Evolutionary conservation across 2,329 filamentous ascomycete genomes (phyloP), one percentile per base, ranked within the genome.

Genomic region (Ophiostoma himal-ulmi): DNA sequence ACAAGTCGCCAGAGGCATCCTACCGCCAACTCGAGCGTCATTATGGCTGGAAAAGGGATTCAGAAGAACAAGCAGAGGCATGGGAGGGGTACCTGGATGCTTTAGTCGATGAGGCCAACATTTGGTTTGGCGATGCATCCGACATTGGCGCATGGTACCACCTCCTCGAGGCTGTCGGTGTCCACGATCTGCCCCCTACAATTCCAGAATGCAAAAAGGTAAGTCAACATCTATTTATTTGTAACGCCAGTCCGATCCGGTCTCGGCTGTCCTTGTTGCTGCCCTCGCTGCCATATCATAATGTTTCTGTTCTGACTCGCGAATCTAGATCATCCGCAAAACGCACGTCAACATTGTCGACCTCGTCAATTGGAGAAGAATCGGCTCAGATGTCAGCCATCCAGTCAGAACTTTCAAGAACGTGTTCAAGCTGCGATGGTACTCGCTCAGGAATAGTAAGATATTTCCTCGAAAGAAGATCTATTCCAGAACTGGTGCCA

Each of bases 281-380:
- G 34, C 14, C 34, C 6, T 65, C 17, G 7, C 13, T 13, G 6
- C 39, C 34, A 1, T 39, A n/a, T 57, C 7, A n/a, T 48, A 48
- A 1, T 5, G 4, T 60, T 26, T 26, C 5, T 22, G 34, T 37
- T 36, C 30, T 64, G 14, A 37, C 20, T 65, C 62, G 26, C n/a
- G 11, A 11, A 30, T 34, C 6, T 8, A 65, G 62, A 65, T 65
- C 13, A 1, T 72, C 13, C 48, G 67, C 1, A 37, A 13, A 1
- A 70, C 41, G 0, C 70, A 72, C 14, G 71, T 71, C 68, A 72
- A 72, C 54, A 70, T 72, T 13, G 44, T 71, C 22, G 71, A 71
- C 41, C 39, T 72, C 1, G 17, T 71, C 26, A 11, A 66, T 41
- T 72, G 70, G 70, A 68, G 30, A 30, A 68, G 71, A 13, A 14